Evolutionary conservation across 2,329 filamentous ascomycete genomes (phyloP).

Genomic region (Dothistroma pini): DNA sequence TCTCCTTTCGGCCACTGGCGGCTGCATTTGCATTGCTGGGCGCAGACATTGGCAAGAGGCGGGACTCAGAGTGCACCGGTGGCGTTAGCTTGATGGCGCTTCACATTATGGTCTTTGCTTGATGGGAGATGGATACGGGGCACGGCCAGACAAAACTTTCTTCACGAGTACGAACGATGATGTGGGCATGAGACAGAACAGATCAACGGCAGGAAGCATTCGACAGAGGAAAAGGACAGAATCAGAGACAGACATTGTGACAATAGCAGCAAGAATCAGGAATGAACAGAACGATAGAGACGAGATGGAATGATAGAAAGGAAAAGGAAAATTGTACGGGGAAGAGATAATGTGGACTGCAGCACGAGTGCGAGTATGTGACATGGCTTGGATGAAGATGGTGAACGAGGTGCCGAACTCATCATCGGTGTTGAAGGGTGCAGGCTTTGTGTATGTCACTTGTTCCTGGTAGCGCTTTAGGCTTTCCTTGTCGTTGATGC

Average conservation of each 20-base stretch:
- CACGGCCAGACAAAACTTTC: slow-evolving; percentile 8
- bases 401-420: neutral
- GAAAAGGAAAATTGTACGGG: slow-evolving; percentile 1
- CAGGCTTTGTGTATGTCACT: neutral
- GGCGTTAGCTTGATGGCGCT: slow-evolving; percentile 1
- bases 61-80: neutral
- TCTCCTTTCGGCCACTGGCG: neutral
- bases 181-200: neutral
- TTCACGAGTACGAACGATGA: neutral
- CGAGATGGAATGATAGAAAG: slow-evolving; percentile 7
- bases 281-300: slow-evolving; percentile 7
- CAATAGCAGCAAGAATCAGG: slow-evolving; percentile 3
- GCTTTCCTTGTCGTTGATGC: neutral
- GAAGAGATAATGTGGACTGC: slow-evolving; percentile 3
- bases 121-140: slow-evolving; percentile 3
- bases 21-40: neutral
- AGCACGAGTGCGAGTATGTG: neutral
- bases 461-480: neutral
- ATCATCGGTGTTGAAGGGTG: neutral
- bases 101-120: neutral
- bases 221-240: neutral
- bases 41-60: neutral
- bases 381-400: neutral
- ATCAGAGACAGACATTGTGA: slow-evolving; percentile 1
- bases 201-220: neutral